Evolutionary conservation across 2,329 filamentous ascomycete genomes (phyloP), one percentile per base, ranked within the genome.

Genomic region (Dothidotthia symphoricarpi): DNA sequence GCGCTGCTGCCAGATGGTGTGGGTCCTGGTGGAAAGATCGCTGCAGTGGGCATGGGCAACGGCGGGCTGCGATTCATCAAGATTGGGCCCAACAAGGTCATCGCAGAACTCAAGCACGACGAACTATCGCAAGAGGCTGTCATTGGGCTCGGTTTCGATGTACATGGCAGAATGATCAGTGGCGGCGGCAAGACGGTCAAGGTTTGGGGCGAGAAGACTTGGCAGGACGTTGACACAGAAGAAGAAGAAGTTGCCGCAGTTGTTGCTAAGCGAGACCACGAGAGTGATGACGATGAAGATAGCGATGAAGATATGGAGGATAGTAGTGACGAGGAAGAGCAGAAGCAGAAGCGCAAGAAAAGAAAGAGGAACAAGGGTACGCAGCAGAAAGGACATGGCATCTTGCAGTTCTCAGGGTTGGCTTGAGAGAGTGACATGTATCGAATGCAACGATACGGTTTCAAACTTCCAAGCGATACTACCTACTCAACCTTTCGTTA

Each of bases 141-240:
- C 3, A 78, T 89, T 2, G 86, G 80, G 0, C 68, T 98, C 1
- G 85, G 77, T 1, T 95, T 97, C 49, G 93, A 97, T 68, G 83
- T 85, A 34, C 81, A 83, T 34, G 87, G 89, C 30, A 78, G 93
- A 30, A 81, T 98, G 75, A 88, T 98, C 52, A 94, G 83, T 57
- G 90, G 88, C 9, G 93, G 93, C 36, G 93, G 93, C 0, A 79
- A 78, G 53, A 82, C 82, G 0, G 79, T 98, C 47, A 96, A 96
- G 67, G 83, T 97, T 2, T 98, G 93, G 93, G 81, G 82, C 44
- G 81, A 93, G 61, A 78, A 83, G 43, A 72, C 77, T n/a, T 73
- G 72, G 40, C 63, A 75, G 3, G 74, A 77, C 56, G 63, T 19
- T 53, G 54, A 57, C 6, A 73, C 73, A 1, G 75, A 74, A 0